Percentiles rank a stretch among this genome's conserved stretches.
Evolutionary conservation across 768 basidiomycete genomes (phyloP).

Genomic region (Pilatotrama ljubarskyi): DNA sequence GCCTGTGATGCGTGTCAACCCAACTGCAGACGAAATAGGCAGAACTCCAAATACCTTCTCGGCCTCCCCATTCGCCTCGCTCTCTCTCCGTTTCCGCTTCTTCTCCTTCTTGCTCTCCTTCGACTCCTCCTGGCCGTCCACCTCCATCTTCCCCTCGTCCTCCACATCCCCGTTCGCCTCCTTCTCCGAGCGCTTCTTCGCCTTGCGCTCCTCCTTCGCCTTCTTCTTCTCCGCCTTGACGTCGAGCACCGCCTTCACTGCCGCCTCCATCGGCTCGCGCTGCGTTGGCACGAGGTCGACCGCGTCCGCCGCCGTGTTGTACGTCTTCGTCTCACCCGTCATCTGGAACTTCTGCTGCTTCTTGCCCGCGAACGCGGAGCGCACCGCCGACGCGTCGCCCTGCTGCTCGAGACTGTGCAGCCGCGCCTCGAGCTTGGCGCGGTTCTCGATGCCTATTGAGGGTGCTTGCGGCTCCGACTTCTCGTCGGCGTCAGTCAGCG

Average conservation of each 20-base stretch:
- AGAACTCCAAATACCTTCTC: conserved; percentile 34
- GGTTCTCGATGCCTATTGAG: conserved; percentile 89
- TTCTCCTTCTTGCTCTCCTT: conserved; percentile 40
- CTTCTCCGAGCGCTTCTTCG: conserved; percentile 59
- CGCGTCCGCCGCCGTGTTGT: conserved; percentile 85
- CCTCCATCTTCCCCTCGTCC: conserved; percentile 41
- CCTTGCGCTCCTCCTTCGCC: conserved; percentile 75
- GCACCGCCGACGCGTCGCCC: conserved; percentile 68
- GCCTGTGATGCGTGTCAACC: conserved; percentile 1
- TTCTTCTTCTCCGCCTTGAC: conserved; percentile 87
- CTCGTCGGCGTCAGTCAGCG: conserved; percentile 87
- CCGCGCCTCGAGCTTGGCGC: conserved; percentile 93
- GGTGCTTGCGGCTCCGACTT: conserved; percentile 83
- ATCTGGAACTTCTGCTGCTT: conserved; percentile 76
- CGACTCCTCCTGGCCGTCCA: conserved; percentile 39
- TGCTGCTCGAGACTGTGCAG: conserved; percentile 87
- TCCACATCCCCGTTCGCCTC: conserved; percentile 36
- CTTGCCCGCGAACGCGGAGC: conserved; percentile 39
- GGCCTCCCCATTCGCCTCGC: conserved; percentile 50
- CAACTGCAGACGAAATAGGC: conserved; percentile 8
- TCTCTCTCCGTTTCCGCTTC: conserved; percentile 54
- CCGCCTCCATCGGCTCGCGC: conserved; percentile 73
- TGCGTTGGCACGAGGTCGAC: conserved; percentile 86
- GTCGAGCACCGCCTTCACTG: conserved; percentile 72
- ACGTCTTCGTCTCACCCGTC: conserved; percentile 74